Conservation (phyloP, 2,329 filamentous ascomycete species). For the Fusarium lyarnte region DNA sequence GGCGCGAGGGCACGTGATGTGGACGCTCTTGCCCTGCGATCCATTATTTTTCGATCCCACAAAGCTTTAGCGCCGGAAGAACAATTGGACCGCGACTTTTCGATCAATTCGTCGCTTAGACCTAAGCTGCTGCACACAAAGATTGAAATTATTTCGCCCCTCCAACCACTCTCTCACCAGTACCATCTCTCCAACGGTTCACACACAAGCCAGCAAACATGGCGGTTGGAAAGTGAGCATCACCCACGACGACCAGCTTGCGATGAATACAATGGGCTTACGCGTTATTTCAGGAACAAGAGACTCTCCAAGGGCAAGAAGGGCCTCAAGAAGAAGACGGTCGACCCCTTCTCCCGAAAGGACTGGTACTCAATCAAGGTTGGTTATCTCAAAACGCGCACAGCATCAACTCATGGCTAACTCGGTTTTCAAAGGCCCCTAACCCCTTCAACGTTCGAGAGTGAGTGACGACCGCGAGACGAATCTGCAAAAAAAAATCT, state of each 20-base stretch:
- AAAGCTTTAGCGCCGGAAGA: conserved; percentile 42
- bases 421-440: conserved; percentile 71
- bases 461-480: conserved; percentile 69
- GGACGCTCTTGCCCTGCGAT: conserved; percentile 21
- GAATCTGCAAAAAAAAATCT: conserved; percentile 11
- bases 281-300: conserved; percentile 81
- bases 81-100: conserved; percentile 41
- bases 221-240: conserved; percentile 68
- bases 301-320: conserved; percentile 99
- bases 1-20: conserved; percentile 31
- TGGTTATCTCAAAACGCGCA: conserved; percentile 25
- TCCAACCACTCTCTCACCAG: conserved; percentile 53
- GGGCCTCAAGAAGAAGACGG: conserved; percentile 99
- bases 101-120: conserved; percentile 52
- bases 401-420: conserved; percentile 25
- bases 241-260: conserved; percentile 14
- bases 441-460: conserved; percentile 96
- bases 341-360: conserved; percentile 98
- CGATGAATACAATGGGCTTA: conserved; percentile 34
- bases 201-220: conserved; percentile 64
- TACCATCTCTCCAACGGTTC: conserved; percentile 55
- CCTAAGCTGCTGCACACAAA: conserved; percentile 53
- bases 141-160: conserved; percentile 53
- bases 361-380: conserved; percentile 99
- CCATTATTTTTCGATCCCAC: conserved; percentile 26